These are phyloP conservation scores for Penicillium riverlandense DNA, from an alignment of 495 filamentous ascomycete genomes.

Conservation along the genomic window DNA sequence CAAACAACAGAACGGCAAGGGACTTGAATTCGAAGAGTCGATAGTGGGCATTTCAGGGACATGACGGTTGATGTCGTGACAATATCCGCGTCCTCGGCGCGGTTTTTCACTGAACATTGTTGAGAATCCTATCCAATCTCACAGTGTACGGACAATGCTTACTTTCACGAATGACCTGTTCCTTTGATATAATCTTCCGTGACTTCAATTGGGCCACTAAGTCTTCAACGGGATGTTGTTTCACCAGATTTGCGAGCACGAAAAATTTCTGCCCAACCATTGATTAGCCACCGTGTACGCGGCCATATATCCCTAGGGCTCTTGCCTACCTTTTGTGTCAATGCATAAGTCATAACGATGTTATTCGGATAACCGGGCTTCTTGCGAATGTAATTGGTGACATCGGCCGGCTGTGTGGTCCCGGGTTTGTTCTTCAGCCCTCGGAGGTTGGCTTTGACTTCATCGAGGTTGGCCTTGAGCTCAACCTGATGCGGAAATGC, in stretches of 20 bases:
- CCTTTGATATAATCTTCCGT: conserved; percentile 67
- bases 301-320: neutral
- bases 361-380: conserved; percentile 64
- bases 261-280: conserved; percentile 60
- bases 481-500: conserved; percentile 88
- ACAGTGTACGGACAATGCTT: conserved; percentile 23
- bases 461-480: conserved; percentile 79
- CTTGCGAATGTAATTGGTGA: conserved; percentile 69
- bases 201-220: conserved; percentile 61
- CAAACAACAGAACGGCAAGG: conserved; percentile 77
- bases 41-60: conserved; percentile 88
- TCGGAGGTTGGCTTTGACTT: conserved; percentile 81
- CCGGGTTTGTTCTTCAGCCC: conserved; percentile 94
- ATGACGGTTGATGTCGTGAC: conserved; percentile 78
- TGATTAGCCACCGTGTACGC: neutral
- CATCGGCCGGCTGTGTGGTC: conserved; percentile 85
- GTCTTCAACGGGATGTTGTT: conserved; percentile 59
- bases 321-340: conserved; percentile 69
- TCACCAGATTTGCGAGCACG: conserved; percentile 66
- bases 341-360: conserved; percentile 81
- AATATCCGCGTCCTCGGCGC: conserved; percentile 81
- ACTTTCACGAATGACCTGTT: conserved; percentile 81
- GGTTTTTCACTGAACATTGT: conserved; percentile 57
- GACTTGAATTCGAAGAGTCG: conserved; percentile 69
- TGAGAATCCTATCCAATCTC: conserved; percentile 1